Percentiles rank a stretch among this genome's conserved stretches.
These are phyloP conservation scores for Lantana camara DNA, from an alignment of 257 asterid genomes.

Conservation along the genomic window DNA sequence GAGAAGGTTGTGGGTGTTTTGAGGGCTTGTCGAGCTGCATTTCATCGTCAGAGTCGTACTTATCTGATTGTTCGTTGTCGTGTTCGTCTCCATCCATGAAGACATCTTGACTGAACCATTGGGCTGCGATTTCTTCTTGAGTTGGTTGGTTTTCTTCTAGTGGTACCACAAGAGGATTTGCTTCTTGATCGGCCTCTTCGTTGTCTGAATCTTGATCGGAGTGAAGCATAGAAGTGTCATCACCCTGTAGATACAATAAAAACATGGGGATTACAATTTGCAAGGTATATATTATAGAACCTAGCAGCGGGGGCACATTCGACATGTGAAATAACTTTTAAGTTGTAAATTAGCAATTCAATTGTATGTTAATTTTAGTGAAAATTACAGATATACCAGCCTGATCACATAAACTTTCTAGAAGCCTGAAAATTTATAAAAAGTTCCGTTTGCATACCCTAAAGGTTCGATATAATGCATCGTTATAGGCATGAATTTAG, in stretches of 20 bases:
- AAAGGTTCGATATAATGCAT: too few relatives aligned
- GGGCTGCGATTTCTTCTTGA: slow-evolving; percentile 75
- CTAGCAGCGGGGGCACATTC: too few relatives aligned
- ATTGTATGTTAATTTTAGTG: too few relatives aligned
- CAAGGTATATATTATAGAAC: too few relatives aligned
- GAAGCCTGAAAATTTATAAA: too few relatives aligned
- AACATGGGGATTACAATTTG: neutral
- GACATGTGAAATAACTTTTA: too few relatives aligned
- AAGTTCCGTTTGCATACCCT: too few relatives aligned
- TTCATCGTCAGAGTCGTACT: slow-evolving; percentile 75
- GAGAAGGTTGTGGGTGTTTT: slow-evolving; percentile 20
- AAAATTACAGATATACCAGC: too few relatives aligned
- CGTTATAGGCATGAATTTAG: too few relatives aligned
- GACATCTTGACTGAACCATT: slow-evolving; percentile 95
- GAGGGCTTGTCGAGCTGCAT: slow-evolving; percentile 35
- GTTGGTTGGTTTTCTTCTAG: slow-evolving; percentile 63
- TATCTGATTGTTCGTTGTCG: slow-evolving; percentile 35
- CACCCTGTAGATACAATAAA: slow-evolving; percentile 43
- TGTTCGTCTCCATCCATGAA: slow-evolving; percentile 67
- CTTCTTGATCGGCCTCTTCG: slow-evolving; percentile 53
- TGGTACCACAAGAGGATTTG: slow-evolving; percentile 83
- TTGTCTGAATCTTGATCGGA: slow-evolving; percentile 76
- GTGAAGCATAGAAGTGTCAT: slow-evolving; percentile 41
- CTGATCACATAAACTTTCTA: too few relatives aligned
- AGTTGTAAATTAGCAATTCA: too few relatives aligned